Conservation (phyloP, 441 rosid species). For the Erodium trifolium region DNA sequence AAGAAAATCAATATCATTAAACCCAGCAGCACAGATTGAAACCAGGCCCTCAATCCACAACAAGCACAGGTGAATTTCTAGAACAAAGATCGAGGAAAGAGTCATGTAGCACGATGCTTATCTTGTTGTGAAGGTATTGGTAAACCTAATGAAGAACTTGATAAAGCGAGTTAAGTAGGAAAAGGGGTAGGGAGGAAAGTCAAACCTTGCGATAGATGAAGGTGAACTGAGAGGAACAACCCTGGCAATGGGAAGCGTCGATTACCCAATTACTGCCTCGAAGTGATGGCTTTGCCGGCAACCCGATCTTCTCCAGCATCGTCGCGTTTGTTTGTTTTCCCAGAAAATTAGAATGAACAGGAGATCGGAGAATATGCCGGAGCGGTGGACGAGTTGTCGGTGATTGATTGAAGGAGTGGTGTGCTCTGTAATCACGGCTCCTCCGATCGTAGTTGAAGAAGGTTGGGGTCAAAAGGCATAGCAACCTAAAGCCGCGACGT, state of each 20-base stretch:
- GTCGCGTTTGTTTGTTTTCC: slow-evolving; percentile 7
- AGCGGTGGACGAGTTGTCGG: neutral
- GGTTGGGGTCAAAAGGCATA: neutral
- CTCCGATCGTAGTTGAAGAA: neutral
- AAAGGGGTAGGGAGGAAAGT: neutral
- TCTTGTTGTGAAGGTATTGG: neutral
- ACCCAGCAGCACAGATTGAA: slow-evolving; percentile 1
- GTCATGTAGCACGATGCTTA: too few relatives aligned
- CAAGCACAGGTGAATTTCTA: neutral
- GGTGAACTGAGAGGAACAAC: slow-evolving; percentile 85
- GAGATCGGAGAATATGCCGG: neutral
- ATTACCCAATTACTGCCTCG: slow-evolving; percentile 81
- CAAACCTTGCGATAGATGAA: slow-evolving; percentile 96
- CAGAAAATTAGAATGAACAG: slow-evolving; percentile 8
- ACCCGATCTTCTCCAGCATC: slow-evolving; percentile 93
- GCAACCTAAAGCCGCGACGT: neutral
- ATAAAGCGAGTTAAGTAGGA: neutral
- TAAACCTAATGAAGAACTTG: neutral
- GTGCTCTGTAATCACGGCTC: neutral
- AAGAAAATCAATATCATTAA: neutral
- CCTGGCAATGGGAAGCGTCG: slow-evolving; percentile 92
- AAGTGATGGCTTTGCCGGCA: slow-evolving; percentile 78
- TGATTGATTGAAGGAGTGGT: neutral
- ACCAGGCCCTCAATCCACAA: neutral
- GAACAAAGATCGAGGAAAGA: neutral